A percentile compares a stretch with the other conserved stretches of the same genome.
phyloP scores from a whole-genome alignment of 805 yeast genomes.

The Starmerella davenportii region DNA sequence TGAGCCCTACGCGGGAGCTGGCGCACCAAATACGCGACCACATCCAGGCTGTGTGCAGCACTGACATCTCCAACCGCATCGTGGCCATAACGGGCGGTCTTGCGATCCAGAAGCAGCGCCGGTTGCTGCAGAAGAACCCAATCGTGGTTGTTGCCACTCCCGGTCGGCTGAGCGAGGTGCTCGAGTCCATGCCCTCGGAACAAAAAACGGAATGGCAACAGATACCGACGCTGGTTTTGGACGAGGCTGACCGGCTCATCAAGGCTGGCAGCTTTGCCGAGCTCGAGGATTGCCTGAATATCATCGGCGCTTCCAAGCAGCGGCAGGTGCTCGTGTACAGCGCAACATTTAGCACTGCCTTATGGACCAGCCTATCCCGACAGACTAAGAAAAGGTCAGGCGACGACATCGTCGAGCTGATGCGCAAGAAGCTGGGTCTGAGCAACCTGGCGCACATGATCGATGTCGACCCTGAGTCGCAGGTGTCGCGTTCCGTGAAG shows the following conservation, averaged over 20 bases:
- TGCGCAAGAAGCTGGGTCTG: slow-evolving; percentile 56
- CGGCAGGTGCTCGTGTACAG: slow-evolving; percentile 86
- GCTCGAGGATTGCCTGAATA: slow-evolving; percentile 58
- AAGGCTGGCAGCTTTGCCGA: slow-evolving; percentile 96
- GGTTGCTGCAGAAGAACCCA: slow-evolving; percentile 52
- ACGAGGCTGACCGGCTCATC: slow-evolving; percentile 87
- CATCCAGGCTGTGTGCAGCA: slow-evolving; percentile 26
- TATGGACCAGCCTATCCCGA: slow-evolving; percentile 57
- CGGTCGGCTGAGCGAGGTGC: slow-evolving; percentile 65
- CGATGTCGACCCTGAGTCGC: slow-evolving; percentile 74
- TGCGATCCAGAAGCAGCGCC: slow-evolving; percentile 80
- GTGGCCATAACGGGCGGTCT: slow-evolving; percentile 86
- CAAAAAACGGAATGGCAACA: slow-evolving; percentile 28
- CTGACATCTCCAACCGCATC: slow-evolving; percentile 23
- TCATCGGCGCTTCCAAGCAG: slow-evolving; percentile 34
- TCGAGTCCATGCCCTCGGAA: slow-evolving; percentile 30
- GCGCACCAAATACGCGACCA: slow-evolving; percentile 88
- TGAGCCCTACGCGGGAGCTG: slow-evolving; percentile 91
- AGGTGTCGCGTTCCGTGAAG: slow-evolving; percentile 52
- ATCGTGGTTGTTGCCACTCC: slow-evolving; percentile 85
- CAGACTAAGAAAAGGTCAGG: slow-evolving; percentile 17
- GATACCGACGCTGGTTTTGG: slow-evolving; percentile 46
- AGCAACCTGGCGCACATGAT: slow-evolving; percentile 48
- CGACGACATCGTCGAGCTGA: slow-evolving; percentile 42
- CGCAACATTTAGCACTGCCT: slow-evolving; percentile 75